Conservation (phyloP, 768 basidiomycete species). For the Suillus paluster region DNA sequence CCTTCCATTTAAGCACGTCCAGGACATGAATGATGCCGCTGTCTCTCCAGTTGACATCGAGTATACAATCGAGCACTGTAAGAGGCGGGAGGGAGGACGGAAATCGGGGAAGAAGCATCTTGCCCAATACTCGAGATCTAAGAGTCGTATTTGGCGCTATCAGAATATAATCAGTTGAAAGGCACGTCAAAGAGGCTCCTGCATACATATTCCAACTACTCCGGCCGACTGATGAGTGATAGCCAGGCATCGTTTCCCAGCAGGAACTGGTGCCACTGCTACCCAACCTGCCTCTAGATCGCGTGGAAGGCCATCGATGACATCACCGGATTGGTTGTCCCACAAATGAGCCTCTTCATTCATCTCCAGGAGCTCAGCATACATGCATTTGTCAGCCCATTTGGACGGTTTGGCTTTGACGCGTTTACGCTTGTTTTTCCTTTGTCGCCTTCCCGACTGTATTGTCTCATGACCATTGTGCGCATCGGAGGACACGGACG, state of each 20-base stretch:
- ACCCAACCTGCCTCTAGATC: conserved; percentile 82
- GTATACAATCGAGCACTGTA: conserved; percentile 82
- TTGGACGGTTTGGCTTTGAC: conserved; percentile 49
- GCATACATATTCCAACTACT: conserved; percentile 63
- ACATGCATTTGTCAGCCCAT: conserved; percentile 90
- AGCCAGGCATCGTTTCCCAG: conserved; percentile 82
- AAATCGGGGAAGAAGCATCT: conserved; percentile 75
- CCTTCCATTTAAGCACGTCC: conserved; percentile 86
- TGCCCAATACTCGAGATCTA: conserved; percentile 82
- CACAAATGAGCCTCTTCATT: conserved; percentile 41
- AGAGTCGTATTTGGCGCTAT: conserved; percentile 76
- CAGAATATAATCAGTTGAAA: conserved; percentile 11
- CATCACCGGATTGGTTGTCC: conserved; percentile 29
- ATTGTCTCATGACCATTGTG: conserved; percentile 45
- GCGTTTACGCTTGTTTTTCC: conserved; percentile 32
- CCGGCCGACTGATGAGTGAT: conserved; percentile 72
- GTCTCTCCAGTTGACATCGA: conserved; percentile 74
- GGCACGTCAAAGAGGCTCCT: conserved; percentile 7
- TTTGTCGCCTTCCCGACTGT: conserved; percentile 40
- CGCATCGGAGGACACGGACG: conserved; percentile 31
- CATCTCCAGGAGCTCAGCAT: conserved; percentile 86
- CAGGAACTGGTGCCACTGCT: conserved; percentile 78
- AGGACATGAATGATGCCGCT: conserved; percentile 84
- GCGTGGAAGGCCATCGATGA: conserved; percentile 63
- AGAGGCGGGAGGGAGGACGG: conserved; percentile 76